phyloP scores from a whole-genome alignment of 768 basidiomycete genomes.

The Pulveroboletus sp. region DNA sequence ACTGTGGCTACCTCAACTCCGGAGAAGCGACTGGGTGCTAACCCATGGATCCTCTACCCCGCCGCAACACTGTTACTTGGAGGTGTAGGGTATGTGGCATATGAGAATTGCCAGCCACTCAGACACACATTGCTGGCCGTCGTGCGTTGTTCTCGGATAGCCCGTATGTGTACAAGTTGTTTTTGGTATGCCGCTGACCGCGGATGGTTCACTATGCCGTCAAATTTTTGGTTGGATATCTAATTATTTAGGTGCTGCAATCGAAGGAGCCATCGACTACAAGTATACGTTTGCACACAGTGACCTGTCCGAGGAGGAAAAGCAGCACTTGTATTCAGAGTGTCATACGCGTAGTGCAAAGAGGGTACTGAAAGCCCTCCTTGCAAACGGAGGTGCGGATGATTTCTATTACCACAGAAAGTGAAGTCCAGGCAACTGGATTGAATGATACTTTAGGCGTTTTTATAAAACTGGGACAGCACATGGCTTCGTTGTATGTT shows the following conservation, averaged over 20 bases:
- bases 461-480: conserved; percentile 89
- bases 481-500: conserved; percentile 65
- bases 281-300: conserved; percentile 56
- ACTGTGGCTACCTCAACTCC: background rate
- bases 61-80: conserved; percentile 23
- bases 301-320: conserved; percentile 49
- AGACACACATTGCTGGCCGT: conserved; percentile 71
- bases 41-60: conserved; percentile 26
- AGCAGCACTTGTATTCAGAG: conserved; percentile 53
- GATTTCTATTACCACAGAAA: background rate
- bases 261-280: conserved; percentile 65
- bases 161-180: conserved; percentile 39
- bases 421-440: background rate
- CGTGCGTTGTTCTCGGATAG: conserved; percentile 76
- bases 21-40: conserved; percentile 6
- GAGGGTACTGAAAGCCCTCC: conserved; percentile 74
- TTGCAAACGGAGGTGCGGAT: conserved; percentile 77
- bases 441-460: conserved; percentile 43
- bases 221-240: background rate
- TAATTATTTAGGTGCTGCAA: conserved; percentile 47
- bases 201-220: conserved; percentile 8
- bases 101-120: conserved; percentile 67
- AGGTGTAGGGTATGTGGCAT: conserved; percentile 42
- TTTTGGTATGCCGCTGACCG: conserved; percentile 24
- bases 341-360: conserved; percentile 83